Base-by-base conservation (phyloP, 305 asterid genomes). In the Fraxinus latifolia region DNA sequence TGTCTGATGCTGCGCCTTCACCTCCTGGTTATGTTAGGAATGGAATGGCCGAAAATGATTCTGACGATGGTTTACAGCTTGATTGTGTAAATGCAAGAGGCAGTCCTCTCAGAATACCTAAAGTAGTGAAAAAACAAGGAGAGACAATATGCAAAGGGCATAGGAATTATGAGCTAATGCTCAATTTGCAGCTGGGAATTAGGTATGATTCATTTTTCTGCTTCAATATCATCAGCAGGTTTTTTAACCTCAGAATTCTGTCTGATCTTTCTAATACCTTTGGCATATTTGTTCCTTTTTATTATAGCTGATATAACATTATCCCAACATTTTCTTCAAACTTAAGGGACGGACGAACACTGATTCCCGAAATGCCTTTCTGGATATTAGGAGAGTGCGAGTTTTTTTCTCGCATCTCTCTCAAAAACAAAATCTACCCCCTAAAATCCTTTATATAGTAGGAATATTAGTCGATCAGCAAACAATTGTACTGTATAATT, bases 111-210 rank as follows among this genome's bases (percentile, higher is more conserved):
- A 88, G 89, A 89, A 82, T 94, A 82, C 98, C 98, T 0, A 93
- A 84, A 83, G 86, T 88, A 29, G 97, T 84, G 1, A 95, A 95
- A 83, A 91, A 91, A 76, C 99, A 91, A 86, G 99, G 99, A 31
- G 98, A 89, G 85, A 90, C 97, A 0, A 95, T 95, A 77, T 90
- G 94, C 0, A 95, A 92, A 84, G 97, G 97, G 15, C 98, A 95
- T 81, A 90, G 93, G 80, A 94, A 94, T 79, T 93, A 93, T 81
- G 98, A 94, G 17, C 81, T 94, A 3, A 93, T 95, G 98, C 93
- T 95, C 62, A 93, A 95, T 85, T 89, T 95, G 91, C 98, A 95
- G 85, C 81, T 95, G 68, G 98, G 98, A 50, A 91, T 95, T 78
- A 93, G 98, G 98, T 93, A 87, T 31, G 27, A 33, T 32, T 15